Conservation (phyloP, 257 asterid genomes). For the Fraxinus americana region DNA sequence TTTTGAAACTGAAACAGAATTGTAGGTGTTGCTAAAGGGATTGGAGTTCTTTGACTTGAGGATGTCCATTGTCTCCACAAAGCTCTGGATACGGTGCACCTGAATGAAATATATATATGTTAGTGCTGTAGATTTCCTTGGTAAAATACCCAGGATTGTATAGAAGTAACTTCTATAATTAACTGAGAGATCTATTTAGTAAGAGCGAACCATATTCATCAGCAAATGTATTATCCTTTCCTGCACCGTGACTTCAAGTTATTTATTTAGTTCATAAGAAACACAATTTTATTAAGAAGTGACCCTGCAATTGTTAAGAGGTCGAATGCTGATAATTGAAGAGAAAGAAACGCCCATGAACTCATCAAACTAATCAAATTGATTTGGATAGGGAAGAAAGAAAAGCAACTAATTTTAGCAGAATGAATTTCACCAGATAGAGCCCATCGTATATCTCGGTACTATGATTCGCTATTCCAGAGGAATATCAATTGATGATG, state of each 20-base stretch:
- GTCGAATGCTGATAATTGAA: no score
- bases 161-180: neutral
- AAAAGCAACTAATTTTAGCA: neutral
- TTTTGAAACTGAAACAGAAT: conserved; percentile 44
- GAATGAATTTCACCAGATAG: neutral
- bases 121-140: neutral
- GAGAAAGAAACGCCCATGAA: neutral
- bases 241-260: neutral
- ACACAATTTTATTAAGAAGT: neutral
- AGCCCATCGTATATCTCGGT: no score
- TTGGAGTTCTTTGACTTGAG: conserved; percentile 64
- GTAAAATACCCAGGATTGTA: neutral
- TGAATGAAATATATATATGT: conserved; percentile 27
- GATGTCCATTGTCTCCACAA: conserved; percentile 70
- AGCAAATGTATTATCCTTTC: neutral
- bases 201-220: neutral
- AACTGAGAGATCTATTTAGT: neutral
- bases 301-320: neutral
- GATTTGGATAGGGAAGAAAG: neutral
- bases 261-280: neutral
- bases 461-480: neutral
- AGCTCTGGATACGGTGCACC: conserved; percentile 86
- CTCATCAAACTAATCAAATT: neutral
- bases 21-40: conserved; percentile 30
- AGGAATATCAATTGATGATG: neutral